These are phyloP conservation scores for Ophiocordyceps australis DNA, from an alignment of 2,329 filamentous ascomycete species.

Conservation along the genomic window DNA sequence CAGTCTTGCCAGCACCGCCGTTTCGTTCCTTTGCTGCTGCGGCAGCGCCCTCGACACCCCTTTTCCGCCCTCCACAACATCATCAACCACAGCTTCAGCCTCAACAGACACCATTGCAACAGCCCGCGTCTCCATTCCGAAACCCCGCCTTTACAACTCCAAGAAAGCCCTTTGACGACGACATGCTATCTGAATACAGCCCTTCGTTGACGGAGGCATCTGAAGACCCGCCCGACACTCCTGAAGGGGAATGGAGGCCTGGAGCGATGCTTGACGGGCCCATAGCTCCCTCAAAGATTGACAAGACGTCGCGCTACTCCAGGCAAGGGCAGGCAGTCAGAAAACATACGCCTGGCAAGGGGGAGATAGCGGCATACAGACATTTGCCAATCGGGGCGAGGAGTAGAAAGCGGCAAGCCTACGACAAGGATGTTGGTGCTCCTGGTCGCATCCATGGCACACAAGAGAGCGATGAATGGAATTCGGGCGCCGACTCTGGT, in stretches of 20 bases:
- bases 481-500: constrained; percentile 27
- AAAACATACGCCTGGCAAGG: constrained; percentile 35
- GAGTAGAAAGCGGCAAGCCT: constrained; percentile 33
- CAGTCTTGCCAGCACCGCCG: no score
- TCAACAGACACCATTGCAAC: constrained; percentile 18
- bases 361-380: constrained; percentile 37
- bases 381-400: constrained; percentile 21
- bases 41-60: constrained; percentile 17
- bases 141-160: constrained; percentile 49
- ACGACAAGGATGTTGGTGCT: constrained; percentile 33
- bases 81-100: constrained; percentile 19
- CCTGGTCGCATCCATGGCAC: constrained; percentile 23
- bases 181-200: constrained; percentile 37
- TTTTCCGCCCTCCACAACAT: constrained; percentile 21
- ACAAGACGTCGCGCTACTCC: constrained; percentile 25
- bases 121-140: constrained; percentile 33
- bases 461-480: constrained; percentile 23
- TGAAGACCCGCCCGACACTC: constrained; percentile 30
- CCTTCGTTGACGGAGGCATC: constrained; percentile 39
- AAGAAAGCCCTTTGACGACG: constrained; percentile 35
- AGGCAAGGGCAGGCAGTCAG: constrained; percentile 19
- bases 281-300: constrained; percentile 26
- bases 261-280: constrained; percentile 22
- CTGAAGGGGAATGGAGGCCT: constrained; percentile 27
- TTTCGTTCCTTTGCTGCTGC: no score